A percentile compares a stretch with the other conserved stretches of the same genome.
Evolutionary conservation across 805 yeast species (phyloP).

Genomic region (Aciculoconidium aculeatum): DNA sequence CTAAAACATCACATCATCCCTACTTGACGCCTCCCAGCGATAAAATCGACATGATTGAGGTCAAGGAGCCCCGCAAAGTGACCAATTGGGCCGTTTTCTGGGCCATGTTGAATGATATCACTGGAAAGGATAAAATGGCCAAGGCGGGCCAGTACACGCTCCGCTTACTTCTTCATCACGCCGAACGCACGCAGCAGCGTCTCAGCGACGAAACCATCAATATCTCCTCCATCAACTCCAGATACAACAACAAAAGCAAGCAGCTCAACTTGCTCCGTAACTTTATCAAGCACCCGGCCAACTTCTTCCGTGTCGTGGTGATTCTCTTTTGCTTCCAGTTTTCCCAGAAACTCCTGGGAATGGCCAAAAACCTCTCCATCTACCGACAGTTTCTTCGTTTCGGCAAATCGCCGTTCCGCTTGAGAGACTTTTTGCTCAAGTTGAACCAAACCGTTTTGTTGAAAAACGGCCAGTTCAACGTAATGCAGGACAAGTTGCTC

Average conservation of each 20-base stretch:
- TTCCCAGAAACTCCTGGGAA: conserved; percentile 35
- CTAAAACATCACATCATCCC: neutral
- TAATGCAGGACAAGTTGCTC: conserved; percentile 16
- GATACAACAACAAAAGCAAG: conserved; percentile 29
- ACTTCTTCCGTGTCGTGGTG: conserved; percentile 28
- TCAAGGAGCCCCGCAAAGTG: conserved; percentile 8
- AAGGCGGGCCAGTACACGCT: conserved; percentile 57
- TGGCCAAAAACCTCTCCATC: conserved; percentile 42
- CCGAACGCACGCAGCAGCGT: conserved; percentile 32
- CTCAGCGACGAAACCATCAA: conserved; percentile 31
- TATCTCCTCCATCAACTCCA: conserved; percentile 21
- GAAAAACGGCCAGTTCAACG: conserved; percentile 8
- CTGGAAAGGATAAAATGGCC: conserved; percentile 70
- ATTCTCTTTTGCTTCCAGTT: conserved; percentile 36
- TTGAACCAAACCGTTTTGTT: conserved; percentile 13
- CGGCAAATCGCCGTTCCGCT: conserved; percentile 62
- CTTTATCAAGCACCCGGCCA: conserved; percentile 31
- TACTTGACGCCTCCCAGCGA: conserved; percentile 2
- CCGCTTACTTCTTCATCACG: conserved; percentile 45
- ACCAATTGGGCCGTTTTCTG: conserved; percentile 42
- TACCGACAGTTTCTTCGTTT: conserved; percentile 67
- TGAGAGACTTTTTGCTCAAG: conserved; percentile 32
- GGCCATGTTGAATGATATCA: conserved; percentile 46
- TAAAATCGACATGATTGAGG: neutral
- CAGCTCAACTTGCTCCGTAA: conserved; percentile 27